Evolutionary conservation across 2,329 filamentous ascomycete genomes (phyloP), one percentile per base, ranked within the genome.

Genomic region (Hypoxylon sp.): DNA sequence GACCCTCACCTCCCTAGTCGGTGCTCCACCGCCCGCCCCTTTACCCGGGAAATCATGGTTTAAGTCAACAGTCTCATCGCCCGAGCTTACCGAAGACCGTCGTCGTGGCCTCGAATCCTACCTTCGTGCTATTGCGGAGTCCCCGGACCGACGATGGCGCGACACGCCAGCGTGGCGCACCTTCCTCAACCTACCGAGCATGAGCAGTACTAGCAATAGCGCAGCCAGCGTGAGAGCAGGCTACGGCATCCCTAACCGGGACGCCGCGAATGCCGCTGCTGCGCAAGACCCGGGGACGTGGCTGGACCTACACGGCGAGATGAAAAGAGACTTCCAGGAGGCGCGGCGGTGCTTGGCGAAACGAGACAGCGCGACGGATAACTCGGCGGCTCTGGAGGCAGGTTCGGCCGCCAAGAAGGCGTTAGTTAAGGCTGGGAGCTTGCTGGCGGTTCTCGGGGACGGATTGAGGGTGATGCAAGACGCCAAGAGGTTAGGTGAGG

Each of bases 1-100:
- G 31, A 81, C 86, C 3, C 85, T 97, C 8, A 83, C 84, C 19
- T 81, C 85, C 44, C 83, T 88, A 54, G 86, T 90, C 63, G 89
- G 89, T 73, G 77, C 83, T 22, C 79, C 91, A 19, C 92, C 93
- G 6, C 93, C 93, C 0, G 83, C 84, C 0, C 82, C 91, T 0
- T 83, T 95, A 1, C 93, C 93, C 0, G 82, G 82, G 13, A 96
- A 96, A 78, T 89, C 90, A 51, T 96, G 92, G 92, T 88, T 95
- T 76, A 88, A 90, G 67, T 89, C 89, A 9, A 94, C 92, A 3
- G 84, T 92, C 57, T 87, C 85, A 61, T 92, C 89, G 8, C 84
- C 90, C 19, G 87, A 90, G 53, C 85, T 94, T 48, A 91, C 92
- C 26, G 91, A 93, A 77, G 82, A 88, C 69, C 89, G 93, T n/a